phyloP scores from a whole-genome alignment of 2,329 filamentous ascomycete genomes.

The Pseudocercospora crystallina region DNA sequence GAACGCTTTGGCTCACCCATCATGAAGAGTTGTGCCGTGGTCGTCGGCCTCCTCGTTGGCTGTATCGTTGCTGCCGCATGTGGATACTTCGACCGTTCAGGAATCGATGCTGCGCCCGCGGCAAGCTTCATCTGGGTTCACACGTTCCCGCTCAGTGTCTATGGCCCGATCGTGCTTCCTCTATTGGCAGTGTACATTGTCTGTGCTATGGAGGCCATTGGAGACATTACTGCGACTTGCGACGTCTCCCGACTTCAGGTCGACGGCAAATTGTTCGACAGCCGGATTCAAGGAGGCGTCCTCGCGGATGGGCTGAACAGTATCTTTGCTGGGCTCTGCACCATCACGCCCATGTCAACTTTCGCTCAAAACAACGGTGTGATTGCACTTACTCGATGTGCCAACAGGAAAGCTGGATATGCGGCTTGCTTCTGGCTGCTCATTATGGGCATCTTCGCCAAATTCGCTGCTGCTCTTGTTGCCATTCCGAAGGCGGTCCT shows the following conservation, averaged over 20 bases:
- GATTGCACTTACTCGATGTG: conserved; percentile 77
- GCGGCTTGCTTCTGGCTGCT: conserved; percentile 75
- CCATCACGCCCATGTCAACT: conserved; percentile 75
- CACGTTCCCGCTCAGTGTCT: conserved; percentile 70
- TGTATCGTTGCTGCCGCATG: conserved; percentile 76
- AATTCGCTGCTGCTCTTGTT: conserved; percentile 77
- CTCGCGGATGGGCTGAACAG: conserved; percentile 71
- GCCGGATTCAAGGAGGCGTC: conserved; percentile 74
- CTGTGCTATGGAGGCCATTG: conserved; percentile 73
- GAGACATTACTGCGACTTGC: conserved; percentile 60
- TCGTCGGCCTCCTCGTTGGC: conserved; percentile 71
- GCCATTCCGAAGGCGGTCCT: conserved; percentile 63
- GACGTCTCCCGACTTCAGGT: conserved; percentile 77
- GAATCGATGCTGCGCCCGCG: conserved; percentile 69
- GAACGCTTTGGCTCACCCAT: conserved; percentile 80
- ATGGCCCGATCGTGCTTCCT: conserved; percentile 72
- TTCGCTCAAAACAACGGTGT: conserved; percentile 86
- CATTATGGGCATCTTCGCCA: conserved; percentile 78
- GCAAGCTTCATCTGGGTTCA: conserved; percentile 77
- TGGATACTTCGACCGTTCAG: conserved; percentile 74
- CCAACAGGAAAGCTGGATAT: conserved; percentile 77
- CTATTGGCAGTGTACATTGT: conserved; percentile 65
- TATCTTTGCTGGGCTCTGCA: conserved; percentile 71
- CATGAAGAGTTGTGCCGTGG: conserved; percentile 78
- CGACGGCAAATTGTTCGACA: conserved; percentile 69